A percentile compares a stretch with the other conserved stretches of the same genome.
These are phyloP conservation scores for Serendipita vermifera DNA, from an alignment of 768 basidiomycete species.

Conservation along the genomic window DNA sequence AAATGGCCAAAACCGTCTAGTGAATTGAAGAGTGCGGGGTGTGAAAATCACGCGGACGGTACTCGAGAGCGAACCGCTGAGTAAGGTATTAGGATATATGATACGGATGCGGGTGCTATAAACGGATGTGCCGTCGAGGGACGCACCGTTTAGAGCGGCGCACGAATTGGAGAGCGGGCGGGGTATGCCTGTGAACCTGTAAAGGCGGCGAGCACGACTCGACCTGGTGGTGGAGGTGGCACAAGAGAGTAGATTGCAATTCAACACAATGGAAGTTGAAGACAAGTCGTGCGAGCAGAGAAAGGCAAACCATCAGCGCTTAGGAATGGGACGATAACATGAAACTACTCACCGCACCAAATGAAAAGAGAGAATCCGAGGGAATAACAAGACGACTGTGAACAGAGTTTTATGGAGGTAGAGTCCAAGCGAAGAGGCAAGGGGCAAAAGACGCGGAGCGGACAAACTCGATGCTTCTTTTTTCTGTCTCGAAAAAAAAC, in stretches of 20 bases:
- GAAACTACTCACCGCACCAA: neutral
- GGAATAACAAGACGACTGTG: neutral
- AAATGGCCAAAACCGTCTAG: too few species aligned
- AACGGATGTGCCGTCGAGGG: neutral
- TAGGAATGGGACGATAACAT: neutral
- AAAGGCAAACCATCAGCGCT: slow-evolving; percentile 9
- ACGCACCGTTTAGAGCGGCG: neutral
- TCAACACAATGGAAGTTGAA: neutral
- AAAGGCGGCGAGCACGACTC: slow-evolving; percentile 6
- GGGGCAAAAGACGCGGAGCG: too few species aligned
- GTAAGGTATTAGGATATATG: neutral
- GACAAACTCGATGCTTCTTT: too few species aligned
- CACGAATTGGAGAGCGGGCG: neutral
- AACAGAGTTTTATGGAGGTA: neutral
- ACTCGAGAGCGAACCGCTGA: too few species aligned
- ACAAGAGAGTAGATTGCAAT: neutral
- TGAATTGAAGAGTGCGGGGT: neutral
- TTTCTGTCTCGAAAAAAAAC: too few species aligned
- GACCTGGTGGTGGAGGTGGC: neutral
- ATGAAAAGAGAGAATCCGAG: neutral
- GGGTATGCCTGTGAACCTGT: neutral
- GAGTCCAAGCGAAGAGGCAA: neutral
- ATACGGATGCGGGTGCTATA: neutral
- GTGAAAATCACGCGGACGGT: neutral
- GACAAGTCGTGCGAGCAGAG: neutral